A percentile compares a stretch with the other conserved stretches of the same genome.
phyloP scores from a whole-genome alignment of 176 grass and related monocot species.

The Aegilops tauschii region DNA sequence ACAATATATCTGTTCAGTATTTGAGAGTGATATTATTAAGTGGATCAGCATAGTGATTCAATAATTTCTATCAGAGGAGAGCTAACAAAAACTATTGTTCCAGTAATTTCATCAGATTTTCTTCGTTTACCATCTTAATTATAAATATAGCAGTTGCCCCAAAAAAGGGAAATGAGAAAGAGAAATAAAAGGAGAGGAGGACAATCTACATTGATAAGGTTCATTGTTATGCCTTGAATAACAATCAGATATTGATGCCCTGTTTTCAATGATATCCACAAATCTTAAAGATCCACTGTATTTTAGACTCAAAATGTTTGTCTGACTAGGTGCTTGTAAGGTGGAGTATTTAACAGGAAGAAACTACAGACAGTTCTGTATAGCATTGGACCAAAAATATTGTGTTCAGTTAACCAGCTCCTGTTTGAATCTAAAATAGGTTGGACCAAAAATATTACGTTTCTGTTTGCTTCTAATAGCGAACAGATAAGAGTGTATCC shows the following conservation, averaged over 20 bases:
- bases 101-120: background rate
- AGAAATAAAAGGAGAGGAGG: background rate
- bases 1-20: slow-evolving; percentile 68
- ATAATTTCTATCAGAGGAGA: background rate
- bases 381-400: background rate
- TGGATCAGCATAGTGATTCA: background rate
- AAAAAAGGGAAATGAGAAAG: background rate
- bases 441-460: background rate
- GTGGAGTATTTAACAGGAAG: background rate
- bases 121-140: background rate
- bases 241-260: background rate
- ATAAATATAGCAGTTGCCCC: slow-evolving; percentile 1
- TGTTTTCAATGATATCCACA: background rate
- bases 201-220: background rate
- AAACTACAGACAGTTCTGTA: background rate
- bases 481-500: background rate
- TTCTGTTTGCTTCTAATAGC: background rate
- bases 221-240: background rate
- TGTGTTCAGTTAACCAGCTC: background rate
- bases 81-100: background rate
- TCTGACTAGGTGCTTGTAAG: background rate
- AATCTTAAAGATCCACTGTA: background rate
- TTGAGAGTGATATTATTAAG: background rate
- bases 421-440: background rate
- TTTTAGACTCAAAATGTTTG: background rate